These are phyloP conservation scores for Hypoxylon sp. DNA, from an alignment of 2,329 filamentous ascomycete genomes.

Conservation along the genomic window DNA sequence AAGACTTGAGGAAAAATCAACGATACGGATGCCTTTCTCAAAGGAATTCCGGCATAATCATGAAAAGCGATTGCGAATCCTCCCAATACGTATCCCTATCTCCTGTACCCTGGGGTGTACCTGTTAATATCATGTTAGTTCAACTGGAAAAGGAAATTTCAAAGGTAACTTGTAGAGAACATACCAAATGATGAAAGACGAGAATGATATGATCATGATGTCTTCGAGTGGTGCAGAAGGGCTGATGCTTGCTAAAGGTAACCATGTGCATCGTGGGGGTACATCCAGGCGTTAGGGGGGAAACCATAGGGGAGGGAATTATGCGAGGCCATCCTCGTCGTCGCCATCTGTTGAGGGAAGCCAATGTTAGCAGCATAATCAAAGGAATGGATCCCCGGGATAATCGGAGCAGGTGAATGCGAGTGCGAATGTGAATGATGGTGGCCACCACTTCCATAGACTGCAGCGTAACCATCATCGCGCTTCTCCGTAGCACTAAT, in stretches of 20 bases:
- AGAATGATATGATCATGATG: background rate
- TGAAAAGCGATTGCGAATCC: conserved; percentile 16
- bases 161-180: background rate
- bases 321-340: conserved; percentile 31
- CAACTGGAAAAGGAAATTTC: background rate
- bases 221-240: conserved; percentile 1
- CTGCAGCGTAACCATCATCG: conserved; percentile 27
- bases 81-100: conserved; percentile 17
- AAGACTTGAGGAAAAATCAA: background rate
- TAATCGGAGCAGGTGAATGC: conserved; percentile 42
- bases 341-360: conserved; percentile 46
- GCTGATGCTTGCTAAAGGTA: conserved; percentile 46
- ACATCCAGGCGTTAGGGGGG: conserved; percentile 44
- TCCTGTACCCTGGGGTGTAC: conserved; percentile 13
- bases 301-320: conserved; percentile 49
- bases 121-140: conserved; percentile 24
- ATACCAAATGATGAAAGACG: conserved; percentile 28
- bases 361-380: conserved; percentile 52
- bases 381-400: conserved; percentile 47
- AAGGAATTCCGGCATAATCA: background rate
- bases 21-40: conserved; percentile 5
- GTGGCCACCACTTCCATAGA: conserved; percentile 32
- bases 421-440: conserved; percentile 45
- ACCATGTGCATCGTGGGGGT: conserved; percentile 47
- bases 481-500: conserved; percentile 49